These are phyloP conservation scores for Symmetrospora coprosmae DNA, from an alignment of 768 basidiomycete species.

Conservation along the genomic window DNA sequence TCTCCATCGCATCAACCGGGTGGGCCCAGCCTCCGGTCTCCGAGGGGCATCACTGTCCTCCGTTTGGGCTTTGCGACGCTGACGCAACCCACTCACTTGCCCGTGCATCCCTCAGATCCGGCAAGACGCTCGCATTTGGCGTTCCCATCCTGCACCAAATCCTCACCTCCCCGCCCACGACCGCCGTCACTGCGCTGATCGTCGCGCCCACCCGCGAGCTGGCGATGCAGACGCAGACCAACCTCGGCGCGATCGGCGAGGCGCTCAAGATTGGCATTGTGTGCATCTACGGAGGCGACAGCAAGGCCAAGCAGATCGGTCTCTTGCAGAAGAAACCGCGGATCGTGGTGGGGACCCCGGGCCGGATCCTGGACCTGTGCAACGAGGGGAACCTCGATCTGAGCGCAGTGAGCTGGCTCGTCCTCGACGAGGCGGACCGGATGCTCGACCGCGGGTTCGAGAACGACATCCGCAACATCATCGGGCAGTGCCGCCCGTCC, in stretches of 20 bases:
- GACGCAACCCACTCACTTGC: not conserved
- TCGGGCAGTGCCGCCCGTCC: slow-evolving; percentile 54
- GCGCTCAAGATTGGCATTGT: slow-evolving; percentile 64
- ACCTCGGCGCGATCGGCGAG: slow-evolving; percentile 57
- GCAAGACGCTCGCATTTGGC: slow-evolving; percentile 92
- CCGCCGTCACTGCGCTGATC: slow-evolving; percentile 47
- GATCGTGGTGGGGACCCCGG: slow-evolving; percentile 91
- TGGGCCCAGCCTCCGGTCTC: too few relatives aligned
- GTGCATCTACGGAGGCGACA: slow-evolving; percentile 88
- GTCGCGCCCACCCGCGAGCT: slow-evolving; percentile 86
- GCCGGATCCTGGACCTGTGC: slow-evolving; percentile 79
- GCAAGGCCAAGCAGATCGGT: slow-evolving; percentile 66
- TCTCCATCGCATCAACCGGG: slow-evolving; percentile 25
- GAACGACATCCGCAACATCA: slow-evolving; percentile 86
- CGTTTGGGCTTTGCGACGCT: not conserved
- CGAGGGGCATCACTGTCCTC: too few relatives aligned
- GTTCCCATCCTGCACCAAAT: slow-evolving; percentile 64
- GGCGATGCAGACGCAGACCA: slow-evolving; percentile 84
- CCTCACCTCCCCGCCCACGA: slow-evolving; percentile 34
- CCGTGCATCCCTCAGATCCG: slow-evolving; percentile 37
- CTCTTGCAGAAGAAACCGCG: slow-evolving; percentile 47
- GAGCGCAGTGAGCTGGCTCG: slow-evolving; percentile 72
- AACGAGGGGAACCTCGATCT: slow-evolving; percentile 73
- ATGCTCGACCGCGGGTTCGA: slow-evolving; percentile 99
- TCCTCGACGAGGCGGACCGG: slow-evolving; percentile 92